Conservation (phyloP, 768 basidiomycete genomes). For the Asterophora lycoperdoides region DNA sequence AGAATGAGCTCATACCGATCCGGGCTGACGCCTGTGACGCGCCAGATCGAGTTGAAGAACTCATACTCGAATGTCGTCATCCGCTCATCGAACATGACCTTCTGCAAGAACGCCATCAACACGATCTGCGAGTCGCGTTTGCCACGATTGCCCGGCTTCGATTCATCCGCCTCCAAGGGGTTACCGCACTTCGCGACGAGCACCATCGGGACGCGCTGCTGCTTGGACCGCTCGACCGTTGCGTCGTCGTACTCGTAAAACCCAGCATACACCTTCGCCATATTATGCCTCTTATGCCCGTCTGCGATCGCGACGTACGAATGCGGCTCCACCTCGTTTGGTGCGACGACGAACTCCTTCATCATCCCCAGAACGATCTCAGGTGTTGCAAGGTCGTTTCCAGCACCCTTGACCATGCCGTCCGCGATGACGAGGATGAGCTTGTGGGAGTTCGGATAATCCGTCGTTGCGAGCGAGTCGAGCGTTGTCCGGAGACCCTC, state of each 20-base stretch:
- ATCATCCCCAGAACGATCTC: conserved; percentile 96
- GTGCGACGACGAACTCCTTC: conserved; percentile 83
- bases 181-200: conserved; percentile 96
- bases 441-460: conserved; percentile 98
- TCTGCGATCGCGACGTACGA: conserved; percentile 99
- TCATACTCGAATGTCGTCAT: conserved; percentile 99
- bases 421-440: conserved; percentile 93
- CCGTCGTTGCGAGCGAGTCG: conserved; percentile 97
- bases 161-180: conserved; percentile 78
- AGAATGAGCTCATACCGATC: conserved; percentile 94
- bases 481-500: conserved; percentile 96
- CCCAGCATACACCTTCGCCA: conserved; percentile 97
- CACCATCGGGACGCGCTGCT: conserved; percentile 94
- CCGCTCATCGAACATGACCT: conserved; percentile 99
- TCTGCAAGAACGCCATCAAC: conserved; percentile 96
- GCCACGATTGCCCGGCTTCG: conserved; percentile 97
- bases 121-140: conserved; percentile 99
- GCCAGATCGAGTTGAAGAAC: conserved; percentile 98
- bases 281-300: conserved; percentile 99
- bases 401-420: conserved; percentile 96
- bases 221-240: conserved; percentile 86
- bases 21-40: conserved; percentile 90
- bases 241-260: conserved; percentile 94
- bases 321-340: conserved; percentile 84
- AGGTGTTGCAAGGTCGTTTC: conserved; percentile 85